These are phyloP conservation scores for Chenopodium suecicum DNA, from an alignment of 148 eudicot species.

Conservation along the genomic window DNA sequence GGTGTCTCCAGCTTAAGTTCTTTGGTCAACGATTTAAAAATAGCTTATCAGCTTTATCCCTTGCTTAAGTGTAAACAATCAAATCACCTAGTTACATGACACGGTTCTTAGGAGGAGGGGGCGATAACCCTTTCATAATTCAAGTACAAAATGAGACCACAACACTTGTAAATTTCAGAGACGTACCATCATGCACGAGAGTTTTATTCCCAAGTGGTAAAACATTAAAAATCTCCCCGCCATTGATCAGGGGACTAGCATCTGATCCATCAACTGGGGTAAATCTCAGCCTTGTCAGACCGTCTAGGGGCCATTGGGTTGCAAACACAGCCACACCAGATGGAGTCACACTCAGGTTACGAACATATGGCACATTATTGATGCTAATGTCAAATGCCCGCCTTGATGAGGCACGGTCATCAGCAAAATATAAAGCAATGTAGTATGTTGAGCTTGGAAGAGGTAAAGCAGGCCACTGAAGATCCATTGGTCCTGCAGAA, in stretches of 20 bases:
- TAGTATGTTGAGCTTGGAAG: constrained; percentile 62
- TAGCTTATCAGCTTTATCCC: neutral
- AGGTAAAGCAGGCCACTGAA: constrained; percentile 75
- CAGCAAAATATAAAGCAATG: constrained; percentile 85
- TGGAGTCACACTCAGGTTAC: constrained; percentile 50
- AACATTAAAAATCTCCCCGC: constrained; percentile 70
- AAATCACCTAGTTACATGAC: neutral
- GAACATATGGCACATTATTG: constrained; percentile 56
- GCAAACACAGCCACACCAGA: constrained; percentile 73
- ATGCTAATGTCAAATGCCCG: constrained; percentile 59
- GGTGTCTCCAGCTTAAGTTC: neutral
- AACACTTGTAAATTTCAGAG: neutral
- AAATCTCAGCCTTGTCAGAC: constrained; percentile 58
- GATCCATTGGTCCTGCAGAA: constrained; percentile 40
- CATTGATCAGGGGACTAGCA: constrained; percentile 73
- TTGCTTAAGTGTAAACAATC: neutral
- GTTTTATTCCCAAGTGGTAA: constrained; percentile 62
- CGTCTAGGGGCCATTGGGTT: constrained; percentile 80
- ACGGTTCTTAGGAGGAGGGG: neutral
- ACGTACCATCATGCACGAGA: constrained; percentile 70
- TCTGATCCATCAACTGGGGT: constrained; percentile 61
- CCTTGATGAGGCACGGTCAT: constrained; percentile 46
- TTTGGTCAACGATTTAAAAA: neutral
- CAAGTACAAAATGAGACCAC: too few relatives aligned
- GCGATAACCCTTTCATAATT: neutral